Base-by-base conservation (phyloP, 1,284 basidiomycete genomes). In the Trichosporon inkin region DNA sequence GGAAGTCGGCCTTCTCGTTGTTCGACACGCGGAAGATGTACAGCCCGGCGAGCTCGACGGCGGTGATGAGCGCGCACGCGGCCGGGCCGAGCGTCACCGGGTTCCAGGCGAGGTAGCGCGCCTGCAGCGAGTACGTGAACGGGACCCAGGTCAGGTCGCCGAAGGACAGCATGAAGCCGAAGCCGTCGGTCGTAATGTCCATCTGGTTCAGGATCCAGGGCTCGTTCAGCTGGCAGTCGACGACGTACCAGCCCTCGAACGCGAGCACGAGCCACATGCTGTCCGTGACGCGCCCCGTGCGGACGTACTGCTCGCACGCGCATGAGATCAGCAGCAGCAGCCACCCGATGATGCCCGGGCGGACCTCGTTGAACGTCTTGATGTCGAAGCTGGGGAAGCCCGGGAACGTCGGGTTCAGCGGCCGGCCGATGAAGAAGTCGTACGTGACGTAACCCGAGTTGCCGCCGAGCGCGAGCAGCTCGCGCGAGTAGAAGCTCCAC, bases 121-220 rank as follows among this genome's bases (percentile, higher is more conserved):
- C 91, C 80, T 99, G 94, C 6, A 98, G 84, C 20, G 86, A 87
- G 79, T 98, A 99, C 14, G 87, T 87, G 79, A 98, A 97, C 6
- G 96, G 96, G 10, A 99, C 90, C 90, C 92, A 98, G 17, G 87
- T 81, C 22, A 98, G 84, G 76, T 99, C 93, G 51, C 95, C 96
- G 53, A 96, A 86, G 3, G 91, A 81, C 34, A 99, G 87, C 96
- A 99, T 99, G 83, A 95, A 98, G 7, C 96, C 96, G 69, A 99
- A 98, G 5, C 95, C 95, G 70, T 99, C 96, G 28, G 91, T 92
- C 8, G 88, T 95, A 73, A 99, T 96, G 75, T 99, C 95, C 92
- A 99, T 98, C 17, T 90, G 93, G 10, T 90, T 94, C 64, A 99
- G 84, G 71, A 99, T 86, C 10, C 90, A 88, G 19, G 80, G 66